These are phyloP conservation scores for Saccharum officinarum DNA, from an alignment of 176 grass and related monocot genomes.

Conservation along the genomic window DNA sequence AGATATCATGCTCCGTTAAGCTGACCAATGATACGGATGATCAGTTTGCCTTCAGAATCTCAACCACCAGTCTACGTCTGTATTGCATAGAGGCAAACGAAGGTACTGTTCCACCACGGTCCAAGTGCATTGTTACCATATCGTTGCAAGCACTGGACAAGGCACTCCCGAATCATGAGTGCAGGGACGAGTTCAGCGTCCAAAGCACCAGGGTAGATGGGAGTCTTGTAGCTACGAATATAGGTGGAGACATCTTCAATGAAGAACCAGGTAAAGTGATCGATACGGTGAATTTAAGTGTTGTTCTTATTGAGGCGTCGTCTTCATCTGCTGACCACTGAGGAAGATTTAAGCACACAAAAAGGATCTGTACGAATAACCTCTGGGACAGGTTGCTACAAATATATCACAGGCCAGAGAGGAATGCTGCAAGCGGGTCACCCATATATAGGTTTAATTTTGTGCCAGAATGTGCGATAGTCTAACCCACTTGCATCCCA, in stretches of 20 bases:
- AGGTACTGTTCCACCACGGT: background rate
- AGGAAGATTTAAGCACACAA: too few relatives aligned
- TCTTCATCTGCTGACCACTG: too few relatives aligned
- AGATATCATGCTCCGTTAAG: background rate
- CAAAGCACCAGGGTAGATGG: background rate
- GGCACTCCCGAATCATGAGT: background rate
- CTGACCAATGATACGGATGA: background rate
- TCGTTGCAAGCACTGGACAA: background rate
- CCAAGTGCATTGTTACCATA: background rate
- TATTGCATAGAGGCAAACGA: background rate
- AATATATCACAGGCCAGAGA: too few relatives aligned
- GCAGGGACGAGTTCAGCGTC: background rate
- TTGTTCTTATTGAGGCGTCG: background rate
- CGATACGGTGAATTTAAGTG: background rate
- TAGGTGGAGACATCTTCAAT: background rate
- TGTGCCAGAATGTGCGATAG: too few relatives aligned
- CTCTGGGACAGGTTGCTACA: too few relatives aligned
- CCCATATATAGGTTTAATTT: too few relatives aligned
- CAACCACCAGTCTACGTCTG: background rate
- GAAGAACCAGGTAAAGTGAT: background rate
- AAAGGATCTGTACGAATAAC: too few relatives aligned
- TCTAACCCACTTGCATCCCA: too few relatives aligned
- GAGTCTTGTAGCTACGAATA: background rate
- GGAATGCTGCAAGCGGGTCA: too few relatives aligned
- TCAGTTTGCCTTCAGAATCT: background rate